Evolutionary conservation across 2,329 filamentous ascomycete genomes (phyloP).

Genomic region (Curvularia verruculosa): DNA sequence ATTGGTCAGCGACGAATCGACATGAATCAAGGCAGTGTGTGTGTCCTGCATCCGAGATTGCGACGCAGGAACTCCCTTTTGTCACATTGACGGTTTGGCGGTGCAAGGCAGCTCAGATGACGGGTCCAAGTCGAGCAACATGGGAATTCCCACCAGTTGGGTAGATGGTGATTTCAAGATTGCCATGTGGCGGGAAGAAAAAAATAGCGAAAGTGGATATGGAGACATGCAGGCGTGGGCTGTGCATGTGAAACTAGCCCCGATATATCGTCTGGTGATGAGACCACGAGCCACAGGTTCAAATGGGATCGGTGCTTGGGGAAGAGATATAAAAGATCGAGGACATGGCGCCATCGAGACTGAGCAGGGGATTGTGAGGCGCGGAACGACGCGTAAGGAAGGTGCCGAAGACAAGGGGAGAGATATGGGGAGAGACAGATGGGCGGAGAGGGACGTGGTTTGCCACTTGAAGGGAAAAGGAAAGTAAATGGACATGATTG

Average conservation of each 20-base stretch:
- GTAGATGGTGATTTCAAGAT: conserved; percentile 27
- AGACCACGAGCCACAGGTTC: conserved; percentile 35
- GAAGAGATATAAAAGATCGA: conserved; percentile 8
- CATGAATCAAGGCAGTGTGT: conserved; percentile 39
- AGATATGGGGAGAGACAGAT: too few relatives aligned
- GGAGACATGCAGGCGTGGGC: conserved; percentile 20
- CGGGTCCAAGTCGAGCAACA: conserved; percentile 16
- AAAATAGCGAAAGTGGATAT: conserved; percentile 12
- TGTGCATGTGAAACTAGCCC: conserved; percentile 37
- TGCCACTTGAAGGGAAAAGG: conserved; percentile 12
- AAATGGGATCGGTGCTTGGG: conserved; percentile 5
- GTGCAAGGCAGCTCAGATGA: conserved; percentile 38
- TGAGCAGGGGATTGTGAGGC: conserved; percentile 14
- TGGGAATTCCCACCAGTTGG: conserved; percentile 11
- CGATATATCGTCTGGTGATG: conserved; percentile 29
- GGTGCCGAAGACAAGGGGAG: not conserved
- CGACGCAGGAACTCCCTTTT: conserved; percentile 53
- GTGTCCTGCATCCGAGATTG: conserved; percentile 45
- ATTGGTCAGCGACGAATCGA: conserved; percentile 41
- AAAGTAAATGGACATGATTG: conserved; percentile 9
- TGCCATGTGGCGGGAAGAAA: conserved; percentile 24
- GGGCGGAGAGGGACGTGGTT: not conserved
- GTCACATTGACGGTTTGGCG: conserved; percentile 35
- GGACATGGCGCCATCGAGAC: not conserved
- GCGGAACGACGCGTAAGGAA: conserved; percentile 16